Base-by-base conservation (phyloP, 1,284 basidiomycete genomes). In the Trametes hirsuta region DNA sequence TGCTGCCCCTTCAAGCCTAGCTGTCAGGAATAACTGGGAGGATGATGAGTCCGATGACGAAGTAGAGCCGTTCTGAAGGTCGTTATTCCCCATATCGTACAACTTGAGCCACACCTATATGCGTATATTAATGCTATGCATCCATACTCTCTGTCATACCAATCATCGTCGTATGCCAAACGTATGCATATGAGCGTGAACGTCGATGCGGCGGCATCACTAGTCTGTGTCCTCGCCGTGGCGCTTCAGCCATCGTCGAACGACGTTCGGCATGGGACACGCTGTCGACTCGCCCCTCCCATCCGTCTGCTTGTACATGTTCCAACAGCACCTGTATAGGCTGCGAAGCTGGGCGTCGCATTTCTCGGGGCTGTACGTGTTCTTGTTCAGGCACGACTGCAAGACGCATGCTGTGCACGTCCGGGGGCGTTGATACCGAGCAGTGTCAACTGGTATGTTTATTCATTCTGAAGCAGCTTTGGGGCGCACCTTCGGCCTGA, bases 341-440 rank as follows among this genome's bases (percentile, higher is more conserved):
- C 74, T 77, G 46, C 80, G 74, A 30, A 90, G 68, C 12, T 80
- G 71, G 3, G 72, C 67, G 42, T 86, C 76, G 68, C 88, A 91
- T 63, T 81, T 84, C 18, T 88, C 85, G 0, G 86, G 88, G 1
- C 66, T 66, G 66, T 88, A 90, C 0, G 84, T 88, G 71, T 90
- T 82, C 65, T 80, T 85, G 59, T 79, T 79, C 21, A 91, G 74
- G 69, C 89, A 91, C 0, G 75, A 55, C 54, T 90, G 88, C 4
- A 90, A 75, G 18, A 76, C 69, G 68, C 88, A 90, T 0, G 88
- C 88, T 90, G 14, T 8, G 4, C 3, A 18, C 18, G 18, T 18
- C 18, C 18, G 18, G 18, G 18, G 18, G 18, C 18, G 18, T 18
- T 18, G 18, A 18, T 18, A 18, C 18, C 18, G 18, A 18, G 18